A percentile compares a stretch with the other conserved stretches of the same genome.
phyloP scores from a whole-genome alignment of 805 yeast species.

The Spathaspora sp. region DNA sequence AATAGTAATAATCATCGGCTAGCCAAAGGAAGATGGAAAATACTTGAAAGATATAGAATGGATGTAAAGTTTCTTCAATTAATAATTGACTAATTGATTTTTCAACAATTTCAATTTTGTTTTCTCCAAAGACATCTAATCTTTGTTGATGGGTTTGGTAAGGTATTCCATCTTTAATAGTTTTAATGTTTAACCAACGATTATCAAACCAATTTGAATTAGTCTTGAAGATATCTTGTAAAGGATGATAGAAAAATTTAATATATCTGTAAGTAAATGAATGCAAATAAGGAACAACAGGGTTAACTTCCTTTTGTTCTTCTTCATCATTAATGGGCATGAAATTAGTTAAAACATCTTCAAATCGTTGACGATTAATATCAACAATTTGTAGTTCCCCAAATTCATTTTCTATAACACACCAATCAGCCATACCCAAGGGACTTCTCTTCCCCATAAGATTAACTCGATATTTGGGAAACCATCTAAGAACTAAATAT shows the following conservation, averaged over 20 bases:
- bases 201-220: constrained; percentile 85
- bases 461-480: constrained; percentile 69
- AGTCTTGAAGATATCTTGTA: constrained; percentile 80
- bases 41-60: constrained; percentile 91
- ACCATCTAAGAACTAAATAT: constrained; percentile 77
- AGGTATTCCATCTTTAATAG: constrained; percentile 65
- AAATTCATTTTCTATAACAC: constrained; percentile 88
- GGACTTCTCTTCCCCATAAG: constrained; percentile 64
- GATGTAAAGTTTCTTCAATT: constrained; percentile 87
- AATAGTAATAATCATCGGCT: constrained; percentile 87
- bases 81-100: constrained; percentile 64
- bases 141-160: constrained; percentile 69
- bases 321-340: constrained; percentile 27
- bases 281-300: constrained; percentile 65
- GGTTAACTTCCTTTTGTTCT: constrained; percentile 44
- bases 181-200: constrained; percentile 62
- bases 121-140: constrained; percentile 68
- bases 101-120: constrained; percentile 71
- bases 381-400: constrained; percentile 71
- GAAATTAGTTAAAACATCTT: constrained; percentile 68
- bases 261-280: constrained; percentile 80
- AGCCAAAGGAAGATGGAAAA: constrained; percentile 91
- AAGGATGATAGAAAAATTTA: constrained; percentile 77
- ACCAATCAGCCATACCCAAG: constrained; percentile 85
- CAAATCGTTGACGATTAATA: constrained; percentile 59